Evolutionary conservation across 441 rosid species (phyloP).

Genomic region (Erodium trifolium): DNA sequence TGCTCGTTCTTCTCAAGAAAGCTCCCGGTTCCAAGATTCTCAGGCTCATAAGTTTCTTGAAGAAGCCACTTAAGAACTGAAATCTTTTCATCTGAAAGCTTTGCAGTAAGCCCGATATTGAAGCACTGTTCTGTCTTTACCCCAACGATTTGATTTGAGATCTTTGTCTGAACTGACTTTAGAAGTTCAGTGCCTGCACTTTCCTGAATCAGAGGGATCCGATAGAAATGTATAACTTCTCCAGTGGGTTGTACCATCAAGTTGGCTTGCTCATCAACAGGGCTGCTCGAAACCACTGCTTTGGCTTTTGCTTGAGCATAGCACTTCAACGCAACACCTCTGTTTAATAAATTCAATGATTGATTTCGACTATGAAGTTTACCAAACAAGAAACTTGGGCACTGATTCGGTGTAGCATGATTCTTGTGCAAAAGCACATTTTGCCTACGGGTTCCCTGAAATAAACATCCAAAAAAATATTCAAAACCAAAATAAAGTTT

Average conservation of each 20-base stretch:
- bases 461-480: constrained; percentile 8
- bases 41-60: constrained; percentile 86
- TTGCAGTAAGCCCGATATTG: constrained; percentile 50
- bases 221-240: constrained; percentile 67
- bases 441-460: constrained; percentile 63
- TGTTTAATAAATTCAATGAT: constrained; percentile 16
- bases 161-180: constrained; percentile 50
- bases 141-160: constrained; percentile 59
- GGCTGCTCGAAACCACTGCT: constrained; percentile 37
- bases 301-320: constrained; percentile 28
- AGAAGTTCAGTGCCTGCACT: constrained; percentile 59
- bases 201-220: constrained; percentile 73
- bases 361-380: constrained; percentile 24
- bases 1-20: constrained; percentile 70
- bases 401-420: constrained; percentile 20
- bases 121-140: constrained; percentile 81
- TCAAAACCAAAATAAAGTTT: background rate
- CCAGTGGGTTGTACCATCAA: constrained; percentile 39
- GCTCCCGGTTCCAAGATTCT: constrained; percentile 64
- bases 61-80: constrained; percentile 70
- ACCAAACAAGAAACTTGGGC: constrained; percentile 45
- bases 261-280: constrained; percentile 37
- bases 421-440: constrained; percentile 41
- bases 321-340: constrained; percentile 42
- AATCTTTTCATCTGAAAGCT: constrained; percentile 43